phyloP scores from a whole-genome alignment of 2,329 filamentous ascomycete species.

The Drechslera avenae region DNA sequence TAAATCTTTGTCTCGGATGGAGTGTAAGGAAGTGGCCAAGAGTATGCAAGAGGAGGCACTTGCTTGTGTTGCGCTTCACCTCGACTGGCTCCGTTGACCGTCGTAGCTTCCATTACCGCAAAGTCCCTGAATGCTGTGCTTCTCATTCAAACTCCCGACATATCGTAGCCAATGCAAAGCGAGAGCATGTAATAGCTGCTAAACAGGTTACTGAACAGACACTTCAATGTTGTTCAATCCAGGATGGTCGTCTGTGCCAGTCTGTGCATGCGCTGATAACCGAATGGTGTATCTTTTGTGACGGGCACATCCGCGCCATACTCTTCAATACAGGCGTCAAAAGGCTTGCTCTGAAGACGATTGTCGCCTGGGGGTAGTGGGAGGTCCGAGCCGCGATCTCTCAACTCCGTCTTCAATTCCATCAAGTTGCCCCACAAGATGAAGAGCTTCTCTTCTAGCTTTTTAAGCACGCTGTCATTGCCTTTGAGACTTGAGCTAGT shows the following conservation, averaged over 20 bases:
- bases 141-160: too few relatives aligned
- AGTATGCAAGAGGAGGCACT: too few relatives aligned
- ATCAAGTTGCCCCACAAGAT: conserved; percentile 80
- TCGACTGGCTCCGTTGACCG: background rate
- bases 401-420: conserved; percentile 65
- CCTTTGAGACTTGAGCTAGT: conserved; percentile 59
- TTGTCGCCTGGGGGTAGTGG: conserved; percentile 33
- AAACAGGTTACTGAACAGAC: too few relatives aligned
- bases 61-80: too few relatives aligned
- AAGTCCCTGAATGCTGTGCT: too few relatives aligned
- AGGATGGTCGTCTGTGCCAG: conserved; percentile 30
- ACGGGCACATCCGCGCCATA: conserved; percentile 28
- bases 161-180: too few relatives aligned
- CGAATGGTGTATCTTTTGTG: conserved; percentile 16
- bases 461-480: conserved; percentile 54
- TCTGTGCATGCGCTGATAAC: conserved; percentile 33
- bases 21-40: too few relatives aligned
- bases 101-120: too few relatives aligned
- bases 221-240: background rate
- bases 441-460: conserved; percentile 73
- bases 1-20: too few relatives aligned
- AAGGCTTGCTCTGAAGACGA: conserved; percentile 48
- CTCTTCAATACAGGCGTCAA: conserved; percentile 45
- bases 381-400: conserved; percentile 44
- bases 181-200: too few relatives aligned